These are phyloP conservation scores for Tillandsia fasciculata DNA, from an alignment of 176 grass and related monocot species.

Conservation along the genomic window DNA sequence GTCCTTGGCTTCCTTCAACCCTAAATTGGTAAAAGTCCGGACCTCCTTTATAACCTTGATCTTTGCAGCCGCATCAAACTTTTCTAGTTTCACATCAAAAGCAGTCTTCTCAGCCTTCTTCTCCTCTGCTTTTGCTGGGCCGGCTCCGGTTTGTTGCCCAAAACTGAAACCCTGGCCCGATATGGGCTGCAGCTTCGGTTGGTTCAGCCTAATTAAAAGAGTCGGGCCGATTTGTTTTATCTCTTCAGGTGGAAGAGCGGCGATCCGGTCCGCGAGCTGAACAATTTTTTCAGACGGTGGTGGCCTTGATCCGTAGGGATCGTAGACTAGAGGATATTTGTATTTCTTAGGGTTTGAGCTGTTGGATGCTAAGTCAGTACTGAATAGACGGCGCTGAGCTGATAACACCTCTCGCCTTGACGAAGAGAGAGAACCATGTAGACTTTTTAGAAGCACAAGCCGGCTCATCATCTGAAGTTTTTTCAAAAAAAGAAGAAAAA, in stretches of 20 bases:
- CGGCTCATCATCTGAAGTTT: slow-evolving; percentile 35
- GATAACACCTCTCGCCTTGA: slow-evolving; percentile 9
- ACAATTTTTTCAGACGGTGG: slow-evolving; percentile 76
- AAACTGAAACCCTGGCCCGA: slow-evolving; percentile 80
- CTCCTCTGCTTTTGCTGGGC: slow-evolving; percentile 39
- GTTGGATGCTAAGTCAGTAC: slow-evolving; percentile 19
- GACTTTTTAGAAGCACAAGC: slow-evolving; percentile 19
- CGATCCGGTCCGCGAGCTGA: slow-evolving; percentile 67
- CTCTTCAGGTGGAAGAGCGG: slow-evolving; percentile 57
- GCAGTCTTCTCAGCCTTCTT: slow-evolving; percentile 88
- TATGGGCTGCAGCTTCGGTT: slow-evolving; percentile 46
- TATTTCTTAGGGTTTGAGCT: slow-evolving; percentile 43
- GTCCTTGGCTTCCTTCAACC: slow-evolving; percentile 87
- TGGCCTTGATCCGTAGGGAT: slow-evolving; percentile 58
- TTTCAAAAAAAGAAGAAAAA: not conserved
- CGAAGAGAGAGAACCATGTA: slow-evolving; percentile 19
- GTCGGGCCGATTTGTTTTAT: slow-evolving; percentile 92
- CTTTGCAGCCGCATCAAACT: slow-evolving; percentile 81
- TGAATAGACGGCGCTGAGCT: slow-evolving; percentile 26
- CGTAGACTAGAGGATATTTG: slow-evolving; percentile 69
- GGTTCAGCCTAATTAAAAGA: slow-evolving; percentile 60
- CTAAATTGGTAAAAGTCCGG: slow-evolving; percentile 74
- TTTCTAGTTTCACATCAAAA: slow-evolving; percentile 91
- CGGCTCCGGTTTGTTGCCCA: slow-evolving; percentile 33
- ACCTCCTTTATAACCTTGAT: slow-evolving; percentile 99